Base-by-base conservation (phyloP, 805 yeast genomes). In the Nakazawaea wickerhamii region DNA sequence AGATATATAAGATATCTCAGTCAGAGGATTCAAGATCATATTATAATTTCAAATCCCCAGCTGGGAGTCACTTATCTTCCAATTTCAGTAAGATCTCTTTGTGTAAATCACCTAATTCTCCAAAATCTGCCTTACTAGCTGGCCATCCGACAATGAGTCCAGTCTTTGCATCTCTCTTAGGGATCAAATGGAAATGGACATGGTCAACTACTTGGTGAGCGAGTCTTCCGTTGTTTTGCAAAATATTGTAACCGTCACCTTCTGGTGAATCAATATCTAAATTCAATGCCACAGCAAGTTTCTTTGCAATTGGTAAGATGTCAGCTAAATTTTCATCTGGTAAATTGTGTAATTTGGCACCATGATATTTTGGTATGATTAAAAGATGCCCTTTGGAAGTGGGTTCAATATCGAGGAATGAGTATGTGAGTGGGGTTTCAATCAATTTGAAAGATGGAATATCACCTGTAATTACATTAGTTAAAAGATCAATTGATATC, bases 131-230 rank as follows among this genome's bases (percentile, higher is more conserved):
- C 44, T 71, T 77, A 53, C 80, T 76, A 15, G 89, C 81, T n/a
- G 98, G 98, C 98, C 99, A 93, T 21, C 93, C 96, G 25, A 91
- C 88, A 27, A 72, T 73, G 49, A 91, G 72, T 1, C 99, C 99
- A 15, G 90, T 70, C 31, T 73, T 72, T 2, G 63, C 67, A 54
- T 80, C 81, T 46, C 73, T 74, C 74, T 91, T 91, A 39, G 99
- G 99, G 59, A 91, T 91, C 61, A 91, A 77, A 62, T 91, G 99
- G 75, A 93, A 85, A 62, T 91, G 99, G 45, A 93, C 97, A 60
- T 91, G 99, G 52, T 85, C 93, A 44, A 93, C 98, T 43, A 75
- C 83, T 68, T 91, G 99, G 59, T 93, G 98, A 10, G 98, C 99
- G 57, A 90, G 81, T 59, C 86, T 68, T 38, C 98, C 98, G 54